phyloP scores from a whole-genome alignment of 305 asterid species.

The Fraxinus angustifolia region DNA sequence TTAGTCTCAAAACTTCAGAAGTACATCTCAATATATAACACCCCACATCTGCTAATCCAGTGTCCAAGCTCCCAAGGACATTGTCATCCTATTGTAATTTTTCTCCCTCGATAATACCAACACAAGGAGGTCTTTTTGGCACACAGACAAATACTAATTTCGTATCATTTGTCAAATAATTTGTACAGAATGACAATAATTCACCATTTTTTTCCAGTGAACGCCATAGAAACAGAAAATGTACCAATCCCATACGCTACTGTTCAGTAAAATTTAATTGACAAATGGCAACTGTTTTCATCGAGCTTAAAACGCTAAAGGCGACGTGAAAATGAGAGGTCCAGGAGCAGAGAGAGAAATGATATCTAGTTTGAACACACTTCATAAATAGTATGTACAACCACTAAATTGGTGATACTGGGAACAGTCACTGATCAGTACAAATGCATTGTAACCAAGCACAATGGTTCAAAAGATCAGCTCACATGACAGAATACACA shows the following conservation, averaged over 20 bases:
- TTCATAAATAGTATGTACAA: slow-evolving; percentile 25
- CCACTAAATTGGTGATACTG: slow-evolving; percentile 8
- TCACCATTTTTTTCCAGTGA: background rate
- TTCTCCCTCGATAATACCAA: background rate
- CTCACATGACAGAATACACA: slow-evolving; percentile 7
- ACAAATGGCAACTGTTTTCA: background rate
- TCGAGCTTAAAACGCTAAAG: background rate
- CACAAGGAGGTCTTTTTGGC: background rate
- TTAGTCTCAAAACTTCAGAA: background rate
- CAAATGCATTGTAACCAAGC: background rate
- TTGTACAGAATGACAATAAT: background rate
- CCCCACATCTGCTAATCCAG: background rate
- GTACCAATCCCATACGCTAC: background rate
- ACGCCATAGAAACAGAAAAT: background rate
- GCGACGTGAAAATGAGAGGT: background rate
- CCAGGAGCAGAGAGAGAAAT: background rate
- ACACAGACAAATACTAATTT: background rate
- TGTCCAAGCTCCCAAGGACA: background rate
- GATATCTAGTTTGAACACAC: background rate
- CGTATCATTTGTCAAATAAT: background rate
- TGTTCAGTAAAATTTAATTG: background rate
- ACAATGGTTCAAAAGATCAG: slow-evolving; percentile 12
- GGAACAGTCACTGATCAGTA: slow-evolving; percentile 10
- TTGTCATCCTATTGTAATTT: background rate
- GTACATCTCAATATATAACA: background rate